Evolutionary conservation across 345 rosid genomes (phyloP).

Genomic region (Dipteronia dyeriana): DNA sequence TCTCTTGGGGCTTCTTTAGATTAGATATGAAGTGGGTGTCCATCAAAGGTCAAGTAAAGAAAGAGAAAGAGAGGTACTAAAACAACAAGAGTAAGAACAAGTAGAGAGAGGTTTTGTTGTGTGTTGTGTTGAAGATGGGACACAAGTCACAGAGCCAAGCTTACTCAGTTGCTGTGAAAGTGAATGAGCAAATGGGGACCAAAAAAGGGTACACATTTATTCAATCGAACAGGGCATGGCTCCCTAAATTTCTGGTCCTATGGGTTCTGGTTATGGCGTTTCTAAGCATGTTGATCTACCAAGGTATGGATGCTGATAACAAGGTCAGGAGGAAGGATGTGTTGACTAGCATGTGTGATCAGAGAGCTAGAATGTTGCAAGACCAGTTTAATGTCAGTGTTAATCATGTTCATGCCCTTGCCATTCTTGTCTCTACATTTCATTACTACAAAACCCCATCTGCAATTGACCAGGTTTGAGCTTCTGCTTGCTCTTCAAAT

Average conservation of each 20-base stretch:
- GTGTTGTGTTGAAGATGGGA: slow-evolving; percentile 44
- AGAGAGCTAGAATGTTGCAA: slow-evolving; percentile 94
- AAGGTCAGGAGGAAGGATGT: slow-evolving; percentile 77
- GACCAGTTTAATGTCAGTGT: slow-evolving; percentile 98
- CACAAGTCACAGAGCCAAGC: slow-evolving; percentile 37
- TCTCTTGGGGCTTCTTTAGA: slow-evolving; percentile 34
- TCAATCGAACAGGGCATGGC: slow-evolving; percentile 65
- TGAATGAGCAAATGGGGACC: slow-evolving; percentile 57
- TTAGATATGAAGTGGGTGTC: slow-evolving; percentile 57
- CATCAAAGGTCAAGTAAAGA: slow-evolving; percentile 27
- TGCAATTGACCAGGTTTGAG: slow-evolving; percentile 93
- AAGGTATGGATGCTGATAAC: slow-evolving; percentile 57
- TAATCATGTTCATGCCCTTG: slow-evolving; percentile 97
- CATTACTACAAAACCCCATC: slow-evolving; percentile 92
- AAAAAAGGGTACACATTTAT: slow-evolving; percentile 71
- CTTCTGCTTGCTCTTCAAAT: slow-evolving; percentile 1
- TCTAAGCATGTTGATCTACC: slow-evolving; percentile 48
- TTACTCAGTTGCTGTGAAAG: slow-evolving; percentile 62
- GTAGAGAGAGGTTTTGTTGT: slow-evolving; percentile 21
- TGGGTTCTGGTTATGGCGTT: slow-evolving; percentile 55
- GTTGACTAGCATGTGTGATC: slow-evolving; percentile 88
- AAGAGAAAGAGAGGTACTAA: slow-evolving; percentile 10
- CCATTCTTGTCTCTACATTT: slow-evolving; percentile 95
- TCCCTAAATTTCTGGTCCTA: slow-evolving; percentile 58
- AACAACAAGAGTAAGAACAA: slow-evolving; percentile 11